These are phyloP conservation scores for Penicillium sp. DNA, from an alignment of 2,329 filamentous ascomycete species.

Conservation along the genomic window DNA sequence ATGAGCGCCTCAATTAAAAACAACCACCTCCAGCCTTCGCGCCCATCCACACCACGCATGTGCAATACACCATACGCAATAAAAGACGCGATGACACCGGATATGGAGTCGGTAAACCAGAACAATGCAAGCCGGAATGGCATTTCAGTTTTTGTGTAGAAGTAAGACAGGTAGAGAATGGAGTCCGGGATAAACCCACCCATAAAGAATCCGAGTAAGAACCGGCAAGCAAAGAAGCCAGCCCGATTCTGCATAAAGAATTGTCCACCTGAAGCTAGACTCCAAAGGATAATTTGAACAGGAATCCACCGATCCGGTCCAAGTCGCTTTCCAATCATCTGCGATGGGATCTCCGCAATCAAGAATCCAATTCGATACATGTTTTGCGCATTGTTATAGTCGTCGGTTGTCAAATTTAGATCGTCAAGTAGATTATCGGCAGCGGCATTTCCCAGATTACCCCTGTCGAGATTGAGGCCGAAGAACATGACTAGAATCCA, in stretches of 20 bases:
- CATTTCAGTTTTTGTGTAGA: conserved; percentile 37
- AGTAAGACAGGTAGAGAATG: conserved; percentile 40
- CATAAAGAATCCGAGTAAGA: conserved; percentile 50
- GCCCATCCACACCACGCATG: conserved; percentile 43
- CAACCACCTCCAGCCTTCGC: conserved; percentile 47
- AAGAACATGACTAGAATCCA: conserved; percentile 51
- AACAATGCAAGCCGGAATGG: conserved; percentile 39
- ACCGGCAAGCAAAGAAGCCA: conserved; percentile 45
- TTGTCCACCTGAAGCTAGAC: conserved; percentile 25
- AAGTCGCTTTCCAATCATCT: conserved; percentile 31
- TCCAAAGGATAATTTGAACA: conserved; percentile 30
- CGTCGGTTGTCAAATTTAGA: conserved; percentile 31
- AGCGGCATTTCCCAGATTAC: conserved; percentile 27
- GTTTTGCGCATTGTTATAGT: conserved; percentile 33
- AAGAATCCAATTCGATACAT: conserved; percentile 32
- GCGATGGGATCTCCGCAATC: conserved; percentile 32
- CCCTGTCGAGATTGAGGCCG: conserved; percentile 28
- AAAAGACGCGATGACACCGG: conserved; percentile 35
- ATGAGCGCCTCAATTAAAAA: conserved; percentile 47
- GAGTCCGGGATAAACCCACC: conserved; percentile 49
- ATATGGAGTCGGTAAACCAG: conserved; percentile 37
- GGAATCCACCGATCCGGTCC: conserved; percentile 33
- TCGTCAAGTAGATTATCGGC: conserved; percentile 30
- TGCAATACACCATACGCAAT: conserved; percentile 39
- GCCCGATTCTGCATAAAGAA: conserved; percentile 30